These are phyloP conservation scores for Calonectria pteridis DNA, from an alignment of 2,329 filamentous ascomycete species.

Conservation along the genomic window DNA sequence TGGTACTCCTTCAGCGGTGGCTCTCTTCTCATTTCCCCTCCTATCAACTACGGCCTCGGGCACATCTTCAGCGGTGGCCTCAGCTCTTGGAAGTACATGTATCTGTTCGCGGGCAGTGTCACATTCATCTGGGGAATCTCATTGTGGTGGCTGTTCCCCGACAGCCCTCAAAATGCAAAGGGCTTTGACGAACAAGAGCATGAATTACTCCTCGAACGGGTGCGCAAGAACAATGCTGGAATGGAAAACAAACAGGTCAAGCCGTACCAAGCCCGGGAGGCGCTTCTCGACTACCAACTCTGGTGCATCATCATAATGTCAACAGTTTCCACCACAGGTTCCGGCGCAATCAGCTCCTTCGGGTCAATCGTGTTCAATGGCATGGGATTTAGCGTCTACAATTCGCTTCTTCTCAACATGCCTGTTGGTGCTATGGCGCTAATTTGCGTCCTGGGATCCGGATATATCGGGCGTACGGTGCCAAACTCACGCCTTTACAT, in stretches of 20 bases:
- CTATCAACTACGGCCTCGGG: constrained; percentile 62
- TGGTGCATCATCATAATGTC: constrained; percentile 53
- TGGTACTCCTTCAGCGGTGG: constrained; percentile 55
- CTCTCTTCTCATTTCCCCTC: constrained; percentile 49
- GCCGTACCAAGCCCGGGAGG: constrained; percentile 61
- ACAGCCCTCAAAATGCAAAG: constrained; percentile 55
- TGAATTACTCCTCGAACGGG: constrained; percentile 70
- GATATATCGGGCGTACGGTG: constrained; percentile 43
- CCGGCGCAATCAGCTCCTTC: constrained; percentile 47
- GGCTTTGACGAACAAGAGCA: constrained; percentile 40
- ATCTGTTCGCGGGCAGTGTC: constrained; percentile 61
- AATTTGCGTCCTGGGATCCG: constrained; percentile 46
- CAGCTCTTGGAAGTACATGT: constrained; percentile 65
- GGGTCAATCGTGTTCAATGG: constrained; percentile 50
- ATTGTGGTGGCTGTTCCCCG: constrained; percentile 59
- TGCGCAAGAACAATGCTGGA: constrained; percentile 62
- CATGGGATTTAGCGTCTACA: constrained; percentile 50
- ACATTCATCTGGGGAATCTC: constrained; percentile 62
- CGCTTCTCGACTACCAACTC: constrained; percentile 62
- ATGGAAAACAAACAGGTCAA: constrained; percentile 63
- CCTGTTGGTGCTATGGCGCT: constrained; percentile 48
- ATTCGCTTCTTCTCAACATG: constrained; percentile 50
- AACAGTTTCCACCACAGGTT: constrained; percentile 46
- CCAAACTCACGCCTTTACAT: constrained; percentile 43
- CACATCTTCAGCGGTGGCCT: constrained; percentile 56